Conservation (phyloP, 352 stramenopile genomes). For the Phytopythium montanum region DNA sequence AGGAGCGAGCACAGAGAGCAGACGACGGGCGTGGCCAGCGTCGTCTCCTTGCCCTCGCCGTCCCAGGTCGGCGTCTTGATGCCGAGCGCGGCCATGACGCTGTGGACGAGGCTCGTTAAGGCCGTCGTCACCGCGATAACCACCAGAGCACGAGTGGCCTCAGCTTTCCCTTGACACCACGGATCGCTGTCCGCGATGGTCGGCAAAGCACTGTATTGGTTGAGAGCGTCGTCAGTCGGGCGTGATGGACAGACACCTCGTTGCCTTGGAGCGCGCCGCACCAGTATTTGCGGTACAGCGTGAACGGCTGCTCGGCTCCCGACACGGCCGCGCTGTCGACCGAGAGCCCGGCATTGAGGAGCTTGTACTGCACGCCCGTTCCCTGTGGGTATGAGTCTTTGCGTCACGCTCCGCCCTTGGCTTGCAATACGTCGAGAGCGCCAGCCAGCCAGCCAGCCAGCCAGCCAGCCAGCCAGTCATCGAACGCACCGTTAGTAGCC, state of each 20-base stretch:
- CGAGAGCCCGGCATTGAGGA: conserved; percentile 64
- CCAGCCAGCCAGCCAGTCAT: too few species aligned
- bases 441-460: too few species aligned
- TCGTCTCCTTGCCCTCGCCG: conserved; percentile 55
- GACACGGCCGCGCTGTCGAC: conserved; percentile 29
- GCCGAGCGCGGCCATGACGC: conserved; percentile 42
- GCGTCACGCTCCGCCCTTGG: not conserved
- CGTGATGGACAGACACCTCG: too few species aligned
- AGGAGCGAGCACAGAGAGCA: conserved; percentile 48
- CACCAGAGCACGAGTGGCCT: conserved; percentile 37
- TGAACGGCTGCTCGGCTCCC: conserved; percentile 15
- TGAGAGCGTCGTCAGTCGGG: not conserved
- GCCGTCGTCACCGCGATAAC: conserved; percentile 51
- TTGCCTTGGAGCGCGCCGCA: conserved; percentile 4
- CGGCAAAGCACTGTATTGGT: conserved; percentile 27
- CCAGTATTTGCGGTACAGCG: conserved; percentile 38
- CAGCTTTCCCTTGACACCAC: conserved; percentile 59
- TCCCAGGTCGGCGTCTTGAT: conserved; percentile 76
- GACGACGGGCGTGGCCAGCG: conserved; percentile 45
- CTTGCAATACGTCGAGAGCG: not conserved
- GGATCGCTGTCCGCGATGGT: conserved; percentile 39
- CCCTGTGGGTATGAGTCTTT: conserved; percentile 23
- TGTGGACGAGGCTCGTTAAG: conserved; percentile 51
- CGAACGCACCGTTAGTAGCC: conserved; percentile 41
- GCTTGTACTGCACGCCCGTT: conserved; percentile 74